Evolutionary conservation across 768 basidiomycete species (phyloP).

Genomic region (Mycena sanguinolenta): DNA sequence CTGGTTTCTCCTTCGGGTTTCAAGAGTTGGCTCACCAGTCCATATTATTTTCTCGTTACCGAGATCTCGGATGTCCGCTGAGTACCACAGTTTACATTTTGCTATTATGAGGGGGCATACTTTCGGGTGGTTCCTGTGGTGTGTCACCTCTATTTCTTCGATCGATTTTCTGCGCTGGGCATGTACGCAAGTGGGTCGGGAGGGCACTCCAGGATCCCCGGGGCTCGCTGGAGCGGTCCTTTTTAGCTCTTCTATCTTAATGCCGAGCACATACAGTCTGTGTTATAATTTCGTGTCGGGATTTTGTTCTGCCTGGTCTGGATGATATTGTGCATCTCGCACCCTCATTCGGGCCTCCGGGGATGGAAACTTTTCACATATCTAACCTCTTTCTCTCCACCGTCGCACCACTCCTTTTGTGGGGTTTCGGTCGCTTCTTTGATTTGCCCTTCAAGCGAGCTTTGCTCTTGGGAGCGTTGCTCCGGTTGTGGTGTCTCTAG

Average conservation of each 20-base stretch:
- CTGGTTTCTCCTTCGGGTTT: too few relatives aligned
- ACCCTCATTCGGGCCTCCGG: not conserved
- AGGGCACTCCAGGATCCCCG: constrained; percentile 4
- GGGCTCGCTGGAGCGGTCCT: not conserved
- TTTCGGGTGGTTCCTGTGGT: constrained; percentile 2
- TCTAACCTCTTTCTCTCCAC: constrained; percentile 4
- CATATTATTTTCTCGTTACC: not conserved
- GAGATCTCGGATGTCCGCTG: constrained; percentile 2
- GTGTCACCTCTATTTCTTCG: not conserved
- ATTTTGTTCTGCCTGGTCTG: constrained; percentile 7
- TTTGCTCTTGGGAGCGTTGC: constrained; percentile 1
- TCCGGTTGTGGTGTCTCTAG: not conserved
- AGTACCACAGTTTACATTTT: not conserved
- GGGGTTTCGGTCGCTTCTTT: constrained; percentile 7
- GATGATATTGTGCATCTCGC: not conserved
- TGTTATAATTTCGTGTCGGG: constrained; percentile 3
- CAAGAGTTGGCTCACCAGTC: too few relatives aligned
- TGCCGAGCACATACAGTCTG: not conserved
- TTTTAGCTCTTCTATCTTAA: constrained; percentile 8
- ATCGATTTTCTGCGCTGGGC: not conserved
- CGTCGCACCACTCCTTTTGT: constrained; percentile 9
- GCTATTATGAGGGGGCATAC: constrained; percentile 2
- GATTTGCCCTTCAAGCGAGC: too few relatives aligned
- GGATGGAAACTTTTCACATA: constrained; percentile 8
- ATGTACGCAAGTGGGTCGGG: constrained; percentile 15